Evolutionary conservation across 768 basidiomycete species (phyloP).

Genomic region (Boletus tylopilopsis): DNA sequence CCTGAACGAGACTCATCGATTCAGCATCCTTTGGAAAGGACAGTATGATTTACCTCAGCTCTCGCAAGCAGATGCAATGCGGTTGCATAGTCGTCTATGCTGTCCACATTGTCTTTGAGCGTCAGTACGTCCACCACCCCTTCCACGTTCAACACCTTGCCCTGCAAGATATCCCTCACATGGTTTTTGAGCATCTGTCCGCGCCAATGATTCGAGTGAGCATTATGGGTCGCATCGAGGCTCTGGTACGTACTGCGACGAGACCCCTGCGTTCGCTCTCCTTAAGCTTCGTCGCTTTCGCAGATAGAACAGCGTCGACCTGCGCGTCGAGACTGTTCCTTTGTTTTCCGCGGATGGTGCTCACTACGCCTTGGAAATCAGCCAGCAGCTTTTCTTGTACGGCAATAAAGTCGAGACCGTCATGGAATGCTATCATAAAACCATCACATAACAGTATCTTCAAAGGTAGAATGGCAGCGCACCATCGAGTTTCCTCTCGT

Average conservation of each 20-base stretch:
- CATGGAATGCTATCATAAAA: conserved; percentile 66
- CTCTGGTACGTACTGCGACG: conserved; percentile 27
- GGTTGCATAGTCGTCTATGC: conserved; percentile 61
- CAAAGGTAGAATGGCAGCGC: conserved; percentile 10
- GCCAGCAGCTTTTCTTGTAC: conserved; percentile 70
- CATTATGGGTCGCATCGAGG: background rate
- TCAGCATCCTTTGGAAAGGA: conserved; percentile 4
- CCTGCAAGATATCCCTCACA: conserved; percentile 67
- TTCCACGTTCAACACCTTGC: conserved; percentile 70
- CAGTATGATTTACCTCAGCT: conserved; percentile 39
- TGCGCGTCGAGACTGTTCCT: conserved; percentile 63
- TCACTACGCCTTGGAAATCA: conserved; percentile 53
- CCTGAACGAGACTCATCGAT: conserved; percentile 34
- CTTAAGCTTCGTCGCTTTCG: conserved; percentile 44
- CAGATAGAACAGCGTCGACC: conserved; percentile 56
- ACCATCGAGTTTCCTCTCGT: conserved; percentile 59
- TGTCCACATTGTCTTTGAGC: conserved; percentile 70
- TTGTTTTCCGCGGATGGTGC: conserved; percentile 49
- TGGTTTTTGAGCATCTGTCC: conserved; percentile 66
- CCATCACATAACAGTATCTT: conserved; percentile 1
- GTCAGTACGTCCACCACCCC: conserved; percentile 81
- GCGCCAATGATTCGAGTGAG: background rate
- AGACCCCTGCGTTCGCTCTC: conserved; percentile 50
- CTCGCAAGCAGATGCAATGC: conserved; percentile 64
- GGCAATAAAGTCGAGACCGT: conserved; percentile 81